phyloP scores from a whole-genome alignment of 1,284 basidiomycete species.

The Leccinum solheimii region DNA sequence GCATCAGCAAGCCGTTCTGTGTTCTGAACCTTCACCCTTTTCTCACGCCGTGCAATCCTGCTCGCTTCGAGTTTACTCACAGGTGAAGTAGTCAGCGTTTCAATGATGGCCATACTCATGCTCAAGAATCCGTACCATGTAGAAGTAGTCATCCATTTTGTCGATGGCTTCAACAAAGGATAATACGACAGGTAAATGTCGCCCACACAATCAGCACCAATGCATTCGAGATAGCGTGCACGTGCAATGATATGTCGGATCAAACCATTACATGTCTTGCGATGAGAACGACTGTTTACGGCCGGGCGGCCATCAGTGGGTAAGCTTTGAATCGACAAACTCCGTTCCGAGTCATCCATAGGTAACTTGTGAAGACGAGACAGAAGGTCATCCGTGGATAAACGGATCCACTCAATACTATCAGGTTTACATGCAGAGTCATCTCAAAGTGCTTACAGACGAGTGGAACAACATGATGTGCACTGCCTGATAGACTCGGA shows the following conservation, averaged over 20 bases:
- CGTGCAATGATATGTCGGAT: neutral
- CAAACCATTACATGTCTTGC: neutral
- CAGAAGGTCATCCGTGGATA: neutral
- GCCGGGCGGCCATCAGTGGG: neutral
- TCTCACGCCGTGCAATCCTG: too few relatives aligned
- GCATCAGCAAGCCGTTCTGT: too few relatives aligned
- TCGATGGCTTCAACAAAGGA: neutral
- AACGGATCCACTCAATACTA: neutral
- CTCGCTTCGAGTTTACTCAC: too few relatives aligned
- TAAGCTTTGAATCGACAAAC: neutral
- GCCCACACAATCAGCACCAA: neutral
- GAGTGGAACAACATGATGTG: too few relatives aligned
- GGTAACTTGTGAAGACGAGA: neutral
- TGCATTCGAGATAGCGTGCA: neutral
- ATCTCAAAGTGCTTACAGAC: neutral
- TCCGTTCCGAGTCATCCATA: neutral
- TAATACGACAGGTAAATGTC: neutral
- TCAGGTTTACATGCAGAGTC: neutral
- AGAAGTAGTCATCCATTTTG: neutral
- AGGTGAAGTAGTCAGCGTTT: neutral
- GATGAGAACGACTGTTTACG: neutral
- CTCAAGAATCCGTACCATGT: neutral
- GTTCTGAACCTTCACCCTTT: too few relatives aligned
- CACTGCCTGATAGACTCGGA: too few relatives aligned
- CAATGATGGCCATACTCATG: neutral